Conservation (phyloP, 768 basidiomycete species). For the Leccinum disarticulatum region DNA sequence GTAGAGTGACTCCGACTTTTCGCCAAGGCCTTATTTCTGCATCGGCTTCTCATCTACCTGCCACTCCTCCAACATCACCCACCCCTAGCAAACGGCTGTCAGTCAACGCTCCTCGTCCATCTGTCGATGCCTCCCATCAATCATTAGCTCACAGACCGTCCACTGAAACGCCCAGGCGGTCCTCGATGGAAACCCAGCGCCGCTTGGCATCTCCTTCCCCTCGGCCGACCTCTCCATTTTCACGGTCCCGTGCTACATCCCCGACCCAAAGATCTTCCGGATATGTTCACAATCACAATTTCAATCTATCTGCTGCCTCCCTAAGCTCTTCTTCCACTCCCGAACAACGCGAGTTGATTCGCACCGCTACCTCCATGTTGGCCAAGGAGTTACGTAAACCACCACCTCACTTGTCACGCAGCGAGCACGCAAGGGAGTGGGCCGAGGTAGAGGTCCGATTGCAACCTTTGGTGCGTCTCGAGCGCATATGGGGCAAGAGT, state of each 20-base stretch:
- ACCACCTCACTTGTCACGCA: slow-evolving; percentile 53
- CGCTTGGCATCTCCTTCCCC: slow-evolving; percentile 32
- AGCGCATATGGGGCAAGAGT: slow-evolving; percentile 75
- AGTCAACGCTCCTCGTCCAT: slow-evolving; percentile 21
- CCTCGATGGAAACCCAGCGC: slow-evolving; percentile 27
- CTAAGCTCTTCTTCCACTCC: slow-evolving; percentile 49
- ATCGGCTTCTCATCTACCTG: slow-evolving; percentile 53
- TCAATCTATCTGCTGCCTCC: slow-evolving; percentile 61
- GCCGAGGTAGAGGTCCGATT: slow-evolving; percentile 74
- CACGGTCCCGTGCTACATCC: slow-evolving; percentile 46
- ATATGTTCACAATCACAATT: slow-evolving; percentile 54
- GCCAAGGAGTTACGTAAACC: slow-evolving; percentile 67
- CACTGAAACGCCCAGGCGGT: slow-evolving; percentile 15
- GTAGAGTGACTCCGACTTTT: slow-evolving; percentile 43
- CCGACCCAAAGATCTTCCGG: slow-evolving; percentile 43
- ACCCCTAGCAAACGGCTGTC: slow-evolving; percentile 30
- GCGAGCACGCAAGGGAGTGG: slow-evolving; percentile 58
- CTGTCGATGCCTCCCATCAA: slow-evolving; percentile 34
- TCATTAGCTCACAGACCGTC: slow-evolving; percentile 39
- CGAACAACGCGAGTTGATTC: slow-evolving; percentile 66
- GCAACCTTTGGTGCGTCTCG: slow-evolving; percentile 59
- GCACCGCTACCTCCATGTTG: slow-evolving; percentile 60
- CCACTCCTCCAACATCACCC: slow-evolving; percentile 32
- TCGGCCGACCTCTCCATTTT: slow-evolving; percentile 44
- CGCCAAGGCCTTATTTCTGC: slow-evolving; percentile 44